Conservation (phyloP, 371 early-diverging fungal species). For the Mucor lusitanicus region DNA sequence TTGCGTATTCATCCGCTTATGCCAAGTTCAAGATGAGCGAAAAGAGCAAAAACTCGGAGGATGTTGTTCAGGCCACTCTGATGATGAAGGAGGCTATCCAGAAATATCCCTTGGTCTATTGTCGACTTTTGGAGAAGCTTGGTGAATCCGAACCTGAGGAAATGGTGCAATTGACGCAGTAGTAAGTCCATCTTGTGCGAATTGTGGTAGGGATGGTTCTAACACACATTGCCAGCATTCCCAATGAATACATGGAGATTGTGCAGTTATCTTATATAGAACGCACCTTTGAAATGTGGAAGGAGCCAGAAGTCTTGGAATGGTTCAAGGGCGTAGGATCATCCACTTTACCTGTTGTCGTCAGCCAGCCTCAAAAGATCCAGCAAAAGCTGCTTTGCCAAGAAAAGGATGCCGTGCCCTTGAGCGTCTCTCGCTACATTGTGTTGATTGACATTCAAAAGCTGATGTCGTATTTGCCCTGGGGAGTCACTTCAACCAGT, state of each 20-base stretch:
- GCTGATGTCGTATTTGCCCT: slow-evolving; percentile 58
- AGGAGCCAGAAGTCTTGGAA: slow-evolving; percentile 66
- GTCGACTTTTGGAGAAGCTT: slow-evolving; percentile 37
- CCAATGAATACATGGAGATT: slow-evolving; percentile 34
- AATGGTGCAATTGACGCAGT: slow-evolving; percentile 6
- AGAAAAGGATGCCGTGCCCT: slow-evolving; percentile 43
- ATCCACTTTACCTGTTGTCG: slow-evolving; percentile 4
- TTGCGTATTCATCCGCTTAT: slow-evolving; percentile 77
- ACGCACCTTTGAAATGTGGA: slow-evolving; percentile 68
- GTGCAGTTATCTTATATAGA: slow-evolving; percentile 43
- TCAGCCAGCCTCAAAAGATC: slow-evolving; percentile 2
- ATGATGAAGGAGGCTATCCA: slow-evolving; percentile 69
- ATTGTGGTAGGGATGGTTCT: background rate
- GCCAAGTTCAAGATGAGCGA: slow-evolving; percentile 71
- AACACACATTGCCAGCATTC: slow-evolving; percentile 2
- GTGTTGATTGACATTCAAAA: slow-evolving; percentile 67
- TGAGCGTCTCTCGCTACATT: slow-evolving; percentile 73
- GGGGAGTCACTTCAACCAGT: slow-evolving; percentile 50
- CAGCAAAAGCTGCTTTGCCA: slow-evolving; percentile 22
- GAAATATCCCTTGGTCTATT: slow-evolving; percentile 37
- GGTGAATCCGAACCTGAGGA: slow-evolving; percentile 24
- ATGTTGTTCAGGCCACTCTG: slow-evolving; percentile 41
- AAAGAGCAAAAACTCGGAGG: slow-evolving; percentile 18
- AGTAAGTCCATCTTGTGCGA: slow-evolving; percentile 8
- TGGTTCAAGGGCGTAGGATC: slow-evolving; percentile 52